phyloP scores from a whole-genome alignment of 352 stramenopile genomes.

The Detonula confervacea region DNA sequence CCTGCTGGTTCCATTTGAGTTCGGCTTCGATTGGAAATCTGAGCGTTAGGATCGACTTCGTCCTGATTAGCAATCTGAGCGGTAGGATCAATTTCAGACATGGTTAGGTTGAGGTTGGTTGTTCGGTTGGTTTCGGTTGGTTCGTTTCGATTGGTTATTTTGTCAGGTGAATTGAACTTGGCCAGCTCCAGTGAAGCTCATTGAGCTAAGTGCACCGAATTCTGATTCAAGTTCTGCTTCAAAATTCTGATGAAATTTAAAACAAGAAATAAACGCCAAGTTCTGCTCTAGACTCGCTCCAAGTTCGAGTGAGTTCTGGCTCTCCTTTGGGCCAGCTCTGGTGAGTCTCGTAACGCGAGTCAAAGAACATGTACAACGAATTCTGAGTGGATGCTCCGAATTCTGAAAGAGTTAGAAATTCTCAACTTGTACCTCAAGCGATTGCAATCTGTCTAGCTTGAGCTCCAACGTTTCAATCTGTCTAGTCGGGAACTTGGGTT shows the following conservation, averaged over 20 bases:
- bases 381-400: too few relatives aligned
- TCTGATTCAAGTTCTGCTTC: not conserved
- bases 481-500: too few relatives aligned
- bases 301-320: too few relatives aligned
- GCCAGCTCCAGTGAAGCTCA: not conserved
- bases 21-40: not conserved
- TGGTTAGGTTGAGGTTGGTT: conserved; percentile 1
- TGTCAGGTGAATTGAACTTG: not conserved
- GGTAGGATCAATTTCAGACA: not conserved
- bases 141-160: not conserved
- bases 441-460: too few relatives aligned
- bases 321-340: too few relatives aligned
- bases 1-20: not conserved
- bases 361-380: too few relatives aligned
- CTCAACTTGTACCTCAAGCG: too few relatives aligned
- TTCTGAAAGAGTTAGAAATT: too few relatives aligned
- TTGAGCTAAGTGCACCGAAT: not conserved
- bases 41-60: not conserved
- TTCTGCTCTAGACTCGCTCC: not conserved
- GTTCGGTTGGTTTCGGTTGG: not conserved
- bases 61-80: not conserved
- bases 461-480: too few relatives aligned
- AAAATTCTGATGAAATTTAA: conserved; percentile 2
- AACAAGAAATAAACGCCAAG: not conserved
- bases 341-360: too few relatives aligned